phyloP scores from a whole-genome alignment of 495 filamentous ascomycete genomes.

The Tirmania nivea region DNA sequence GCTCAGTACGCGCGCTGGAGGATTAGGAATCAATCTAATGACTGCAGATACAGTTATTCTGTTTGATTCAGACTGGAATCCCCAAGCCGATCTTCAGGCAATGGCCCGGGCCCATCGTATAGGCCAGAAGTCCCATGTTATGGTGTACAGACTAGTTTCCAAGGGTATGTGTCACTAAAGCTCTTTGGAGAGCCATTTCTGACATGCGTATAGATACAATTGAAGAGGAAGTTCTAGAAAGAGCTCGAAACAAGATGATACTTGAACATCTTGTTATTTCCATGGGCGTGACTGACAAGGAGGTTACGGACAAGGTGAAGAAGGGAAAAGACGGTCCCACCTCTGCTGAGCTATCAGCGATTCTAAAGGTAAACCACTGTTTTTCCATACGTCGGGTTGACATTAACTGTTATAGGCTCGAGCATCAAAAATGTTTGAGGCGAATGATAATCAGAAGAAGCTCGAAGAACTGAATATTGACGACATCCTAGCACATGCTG shows the following conservation, averaged over 20 bases:
- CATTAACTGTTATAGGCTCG: conserved; percentile 8
- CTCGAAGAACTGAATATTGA: conserved; percentile 98
- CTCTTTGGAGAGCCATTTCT: background rate
- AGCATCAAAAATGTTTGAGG: conserved; percentile 70
- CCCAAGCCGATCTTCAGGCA: conserved; percentile 90
- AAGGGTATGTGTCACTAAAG: conserved; percentile 26
- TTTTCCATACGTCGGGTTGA: conserved; percentile 20
- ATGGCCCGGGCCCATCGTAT: conserved; percentile 98
- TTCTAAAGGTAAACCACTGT: conserved; percentile 16
- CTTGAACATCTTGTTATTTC: conserved; percentile 98
- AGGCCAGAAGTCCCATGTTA: conserved; percentile 86
- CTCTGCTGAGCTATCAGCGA: conserved; percentile 17
- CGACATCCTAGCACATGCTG: conserved; percentile 82
- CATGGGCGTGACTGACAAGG: conserved; percentile 80
- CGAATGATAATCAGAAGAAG: conserved; percentile 83
- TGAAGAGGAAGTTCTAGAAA: conserved; percentile 89
- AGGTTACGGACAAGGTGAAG: conserved; percentile 27
- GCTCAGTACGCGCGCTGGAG: conserved; percentile 83
- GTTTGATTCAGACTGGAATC: conserved; percentile 99
- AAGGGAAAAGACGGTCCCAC: conserved; percentile 51
- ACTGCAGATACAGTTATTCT: conserved; percentile 95
- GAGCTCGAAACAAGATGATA: conserved; percentile 90
- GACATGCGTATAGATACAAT: conserved; percentile 44
- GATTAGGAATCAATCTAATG: conserved; percentile 95
- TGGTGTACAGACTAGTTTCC: conserved; percentile 81